Conservation (phyloP, 768 basidiomycete genomes). For the Wakefieldia striispora region DNA sequence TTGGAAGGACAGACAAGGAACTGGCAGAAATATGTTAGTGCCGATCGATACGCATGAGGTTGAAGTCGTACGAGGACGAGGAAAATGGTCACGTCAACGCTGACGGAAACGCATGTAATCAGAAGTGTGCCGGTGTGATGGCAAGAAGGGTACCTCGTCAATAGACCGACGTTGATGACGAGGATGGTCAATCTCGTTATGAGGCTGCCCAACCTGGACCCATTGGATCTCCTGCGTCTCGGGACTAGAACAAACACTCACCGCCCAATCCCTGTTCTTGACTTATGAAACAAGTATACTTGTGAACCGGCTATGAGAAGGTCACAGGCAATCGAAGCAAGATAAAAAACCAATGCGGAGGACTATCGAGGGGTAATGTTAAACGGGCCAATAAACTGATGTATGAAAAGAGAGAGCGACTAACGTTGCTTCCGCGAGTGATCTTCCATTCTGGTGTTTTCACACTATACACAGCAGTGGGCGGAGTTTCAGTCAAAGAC, state of each 20-base stretch:
- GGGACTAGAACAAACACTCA: constrained; percentile 4
- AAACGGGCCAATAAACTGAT: neutral
- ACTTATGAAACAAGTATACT: constrained; percentile 32
- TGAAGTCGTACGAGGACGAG: constrained; percentile 20
- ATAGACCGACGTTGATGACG: constrained; percentile 35
- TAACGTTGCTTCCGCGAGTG: constrained; percentile 32
- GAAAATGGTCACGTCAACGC: constrained; percentile 30
- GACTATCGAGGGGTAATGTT: constrained; percentile 13
- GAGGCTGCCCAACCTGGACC: constrained; percentile 29
- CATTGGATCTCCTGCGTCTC: neutral
- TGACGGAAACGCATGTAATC: constrained; percentile 9
- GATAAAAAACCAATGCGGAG: constrained; percentile 32
- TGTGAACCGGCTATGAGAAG: constrained; percentile 34
- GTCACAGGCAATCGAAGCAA: constrained; percentile 35
- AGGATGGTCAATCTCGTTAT: constrained; percentile 33
- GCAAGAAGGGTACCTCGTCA: constrained; percentile 30
- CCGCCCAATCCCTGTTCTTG: constrained; percentile 30
- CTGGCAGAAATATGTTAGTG: constrained; percentile 15
- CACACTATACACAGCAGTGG: neutral
- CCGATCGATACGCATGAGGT: neutral
- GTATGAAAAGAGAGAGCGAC: neutral
- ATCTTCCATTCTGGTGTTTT: constrained; percentile 25
- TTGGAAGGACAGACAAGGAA: constrained; percentile 37
- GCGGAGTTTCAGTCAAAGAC: too few relatives aligned
- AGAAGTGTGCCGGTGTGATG: neutral